These are phyloP conservation scores for Xanthoconium separans DNA, from an alignment of 1,284 basidiomycete genomes.

Conservation along the genomic window DNA sequence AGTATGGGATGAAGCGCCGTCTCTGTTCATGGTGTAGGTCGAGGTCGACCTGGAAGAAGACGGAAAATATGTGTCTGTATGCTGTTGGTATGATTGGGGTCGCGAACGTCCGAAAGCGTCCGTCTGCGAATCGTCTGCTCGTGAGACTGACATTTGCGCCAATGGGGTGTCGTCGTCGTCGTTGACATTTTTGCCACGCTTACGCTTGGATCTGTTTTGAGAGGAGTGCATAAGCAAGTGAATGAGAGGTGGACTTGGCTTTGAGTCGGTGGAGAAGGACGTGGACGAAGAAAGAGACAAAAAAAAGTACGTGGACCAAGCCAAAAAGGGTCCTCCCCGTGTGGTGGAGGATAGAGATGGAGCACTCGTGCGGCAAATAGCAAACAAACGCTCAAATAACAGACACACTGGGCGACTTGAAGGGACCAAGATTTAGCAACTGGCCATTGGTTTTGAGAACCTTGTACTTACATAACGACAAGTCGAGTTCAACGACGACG, in stretches of 20 bases:
- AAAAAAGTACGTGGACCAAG: slow-evolving; percentile 30
- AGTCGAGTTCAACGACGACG: slow-evolving; percentile 25
- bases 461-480: slow-evolving; percentile 40
- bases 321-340: slow-evolving; percentile 25
- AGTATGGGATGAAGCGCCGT: slow-evolving; percentile 49
- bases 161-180: slow-evolving; percentile 45
- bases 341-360: slow-evolving; percentile 23
- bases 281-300: slow-evolving; percentile 20
- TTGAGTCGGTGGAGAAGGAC: slow-evolving; percentile 21
- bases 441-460: slow-evolving; percentile 15
- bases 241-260: slow-evolving; percentile 32
- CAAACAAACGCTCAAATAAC: slow-evolving; percentile 33
- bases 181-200: slow-evolving; percentile 47
- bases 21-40: slow-evolving; percentile 46
- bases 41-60: slow-evolving; percentile 42
- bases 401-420: slow-evolving; percentile 20
- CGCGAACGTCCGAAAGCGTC: slow-evolving; percentile 44
- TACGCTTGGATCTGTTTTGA: slow-evolving; percentile 48
- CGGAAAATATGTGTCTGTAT: slow-evolving; percentile 48
- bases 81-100: slow-evolving; percentile 40
- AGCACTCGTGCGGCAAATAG: slow-evolving; percentile 25
- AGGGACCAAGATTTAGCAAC: slow-evolving; percentile 21
- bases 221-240: slow-evolving; percentile 46
- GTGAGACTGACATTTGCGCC: slow-evolving; percentile 44
- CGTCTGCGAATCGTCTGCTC: slow-evolving; percentile 45